Percentiles rank a stretch among this genome's conserved stretches.
Evolutionary conservation across 2,329 filamentous ascomycete genomes (phyloP).

Genomic region (Exophiala aquamarina): DNA sequence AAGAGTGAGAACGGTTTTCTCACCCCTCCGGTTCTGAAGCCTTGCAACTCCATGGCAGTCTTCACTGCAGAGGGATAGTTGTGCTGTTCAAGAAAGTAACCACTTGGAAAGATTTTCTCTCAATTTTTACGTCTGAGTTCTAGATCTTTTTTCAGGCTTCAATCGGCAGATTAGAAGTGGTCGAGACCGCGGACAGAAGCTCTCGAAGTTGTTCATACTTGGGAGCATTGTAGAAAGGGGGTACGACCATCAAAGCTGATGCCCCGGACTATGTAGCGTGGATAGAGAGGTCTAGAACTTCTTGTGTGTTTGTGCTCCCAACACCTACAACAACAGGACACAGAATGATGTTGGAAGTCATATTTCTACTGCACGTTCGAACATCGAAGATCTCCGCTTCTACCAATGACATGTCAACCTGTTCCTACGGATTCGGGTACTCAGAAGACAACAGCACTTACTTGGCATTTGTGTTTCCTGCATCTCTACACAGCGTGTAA

Average conservation of each 20-base stretch:
- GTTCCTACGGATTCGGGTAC: too few relatives aligned
- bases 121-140: constrained; percentile 47
- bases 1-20: constrained; percentile 51
- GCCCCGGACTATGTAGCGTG: constrained; percentile 44
- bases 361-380: too few relatives aligned
- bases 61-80: constrained; percentile 51
- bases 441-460: too few relatives aligned
- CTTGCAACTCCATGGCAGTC: constrained; percentile 49
- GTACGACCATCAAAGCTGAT: constrained; percentile 49
- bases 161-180: constrained; percentile 44
- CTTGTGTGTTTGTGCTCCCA: constrained; percentile 45
- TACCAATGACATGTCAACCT: too few relatives aligned
- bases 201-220: constrained; percentile 42
- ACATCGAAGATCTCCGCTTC: too few relatives aligned
- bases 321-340: constrained; percentile 46
- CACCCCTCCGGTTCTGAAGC: constrained; percentile 46
- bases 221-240: constrained; percentile 51
- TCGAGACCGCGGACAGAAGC: constrained; percentile 43
- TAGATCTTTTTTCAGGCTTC: constrained; percentile 44
- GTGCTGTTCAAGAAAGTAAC: constrained; percentile 51
- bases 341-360: too few relatives aligned
- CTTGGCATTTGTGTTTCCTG: too few relatives aligned
- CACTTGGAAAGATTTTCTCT: constrained; percentile 51
- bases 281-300: constrained; percentile 42
- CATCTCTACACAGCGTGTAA: too few relatives aligned